Evolutionary conservation across 495 filamentous ascomycete genomes (phyloP), one percentile per base, ranked within the genome.

Genomic region (Glarea lozoyensis): DNA sequence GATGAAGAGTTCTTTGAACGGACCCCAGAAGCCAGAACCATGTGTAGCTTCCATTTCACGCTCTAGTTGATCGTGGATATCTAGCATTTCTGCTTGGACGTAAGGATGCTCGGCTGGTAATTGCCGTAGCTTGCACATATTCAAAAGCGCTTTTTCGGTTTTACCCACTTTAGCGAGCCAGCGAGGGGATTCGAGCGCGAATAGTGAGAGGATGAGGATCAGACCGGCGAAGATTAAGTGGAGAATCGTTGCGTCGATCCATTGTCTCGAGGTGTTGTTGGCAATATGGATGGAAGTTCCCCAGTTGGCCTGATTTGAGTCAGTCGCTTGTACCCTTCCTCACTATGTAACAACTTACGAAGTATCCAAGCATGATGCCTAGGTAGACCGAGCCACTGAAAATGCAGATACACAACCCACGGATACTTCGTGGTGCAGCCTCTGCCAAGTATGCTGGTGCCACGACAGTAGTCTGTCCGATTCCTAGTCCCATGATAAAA

Each of bases 181-280:
- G 20, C 78, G 67, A 0, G 78, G 77, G 4, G 71, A 74, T 45
- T 80, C 76, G 16, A 49, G 41, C 11, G 59, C 39, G 38, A 81
- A 63, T 55, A 86, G 76, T 2, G 75, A 75, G 22, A 84, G 65
- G 40, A 73, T 42, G 49, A 81, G 70, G 55, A 86, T 80, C 16
- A 86, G 59, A 0, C 75, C 70, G 4, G 81, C 78, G 51, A 86
- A 86, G 21, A 85, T 82, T 60, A 88, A 72, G 44, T 88, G 82
- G 17, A 84, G 59, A 46, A 72, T 77, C 2, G 75, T 84, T 0
- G 81, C 78, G n/a, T 80, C 73, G 3, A 69, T 63, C 73, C 45
- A 21, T 16, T 48, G 33, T 9, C 38, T 29, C 2, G 42, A 31
- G 13, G 7, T 42, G 3, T 19, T 31, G 17, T 42, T 42, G 1